A percentile compares a stretch with the other conserved stretches of the same genome.
phyloP scores from a whole-genome alignment of 352 stramenopile genomes.

The Globisporangium barbulae region DNA sequence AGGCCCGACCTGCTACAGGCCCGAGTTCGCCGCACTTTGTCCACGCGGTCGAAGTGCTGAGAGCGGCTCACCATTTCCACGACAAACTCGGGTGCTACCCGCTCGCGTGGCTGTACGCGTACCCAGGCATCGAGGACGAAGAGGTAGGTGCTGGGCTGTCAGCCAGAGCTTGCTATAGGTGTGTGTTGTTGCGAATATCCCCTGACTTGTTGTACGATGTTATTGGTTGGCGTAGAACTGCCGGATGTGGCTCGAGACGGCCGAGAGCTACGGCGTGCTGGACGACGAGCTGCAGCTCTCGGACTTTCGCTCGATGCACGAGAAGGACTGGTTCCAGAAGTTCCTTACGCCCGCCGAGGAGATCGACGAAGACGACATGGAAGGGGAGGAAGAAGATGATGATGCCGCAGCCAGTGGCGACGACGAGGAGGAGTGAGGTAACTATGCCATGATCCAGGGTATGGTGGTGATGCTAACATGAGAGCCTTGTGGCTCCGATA shows the following conservation, averaged over 20 bases:
- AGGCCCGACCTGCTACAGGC: slow-evolving; percentile 3
- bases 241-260: slow-evolving; percentile 72
- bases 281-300: slow-evolving; percentile 68
- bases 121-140: slow-evolving; percentile 51
- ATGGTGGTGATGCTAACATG: neutral
- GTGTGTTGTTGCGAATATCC: no score
- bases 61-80: slow-evolving; percentile 74
- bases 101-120: slow-evolving; percentile 64
- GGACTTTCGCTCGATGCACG: slow-evolving; percentile 55
- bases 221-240: slow-evolving; percentile 37
- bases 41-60: slow-evolving; percentile 61
- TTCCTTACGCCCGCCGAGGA: slow-evolving; percentile 42
- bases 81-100: slow-evolving; percentile 81
- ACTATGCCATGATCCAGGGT: neutral
- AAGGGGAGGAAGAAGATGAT: neutral
- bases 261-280: slow-evolving; percentile 71
- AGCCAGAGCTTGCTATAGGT: neutral
- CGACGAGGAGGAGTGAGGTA: neutral
- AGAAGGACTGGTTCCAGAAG: slow-evolving; percentile 54
- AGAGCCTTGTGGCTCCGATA: neutral
- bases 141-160: slow-evolving; percentile 23
- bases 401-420: neutral
- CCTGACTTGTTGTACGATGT: neutral
- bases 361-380: slow-evolving; percentile 17
- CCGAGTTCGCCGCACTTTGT: slow-evolving; percentile 29